Evolutionary conservation across 164 flowering plant genomes (phyloP).

Genomic region (Warburgia ugandensis): DNA sequence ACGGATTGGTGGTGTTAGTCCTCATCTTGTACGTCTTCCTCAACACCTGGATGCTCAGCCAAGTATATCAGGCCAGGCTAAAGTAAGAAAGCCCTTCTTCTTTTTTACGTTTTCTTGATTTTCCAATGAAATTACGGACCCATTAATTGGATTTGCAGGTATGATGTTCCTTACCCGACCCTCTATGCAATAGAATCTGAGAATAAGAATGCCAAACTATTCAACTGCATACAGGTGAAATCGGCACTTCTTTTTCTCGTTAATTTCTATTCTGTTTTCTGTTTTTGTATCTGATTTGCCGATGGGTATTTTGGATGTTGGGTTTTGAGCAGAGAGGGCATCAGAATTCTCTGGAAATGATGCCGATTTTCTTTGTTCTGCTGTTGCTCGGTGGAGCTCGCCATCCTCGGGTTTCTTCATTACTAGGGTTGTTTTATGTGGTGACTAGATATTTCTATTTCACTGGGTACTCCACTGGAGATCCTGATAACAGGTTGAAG

Average conservation of each 20-base stretch:
- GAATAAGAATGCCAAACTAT: constrained; percentile 79
- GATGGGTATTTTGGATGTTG: constrained; percentile 18
- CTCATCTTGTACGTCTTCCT: constrained; percentile 51
- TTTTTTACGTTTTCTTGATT: not conserved
- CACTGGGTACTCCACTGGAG: constrained; percentile 72
- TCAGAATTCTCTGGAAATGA: constrained; percentile 75
- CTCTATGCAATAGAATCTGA: constrained; percentile 73
- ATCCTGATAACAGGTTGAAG: constrained; percentile 56
- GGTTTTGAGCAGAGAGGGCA: no score
- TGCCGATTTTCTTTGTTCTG: constrained; percentile 63
- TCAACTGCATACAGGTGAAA: constrained; percentile 84
- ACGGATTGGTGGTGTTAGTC: constrained; percentile 62
- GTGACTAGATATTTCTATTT: constrained; percentile 64
- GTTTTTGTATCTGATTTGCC: not conserved
- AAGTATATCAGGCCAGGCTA: constrained; percentile 73
- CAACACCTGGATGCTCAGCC: constrained; percentile 65
- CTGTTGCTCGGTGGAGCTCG: constrained; percentile 62
- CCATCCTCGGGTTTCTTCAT: constrained; percentile 46
- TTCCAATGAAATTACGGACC: not conserved
- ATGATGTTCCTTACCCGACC: constrained; percentile 62
- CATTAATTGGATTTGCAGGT: constrained; percentile 32
- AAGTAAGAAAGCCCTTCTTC: constrained; percentile 37
- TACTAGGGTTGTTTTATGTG: constrained; percentile 40
- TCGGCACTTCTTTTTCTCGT: not conserved
- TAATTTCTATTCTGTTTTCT: not conserved